phyloP scores from a whole-genome alignment of 2,329 filamentous ascomycete species.

The Canariomyces notabilis region DNA sequence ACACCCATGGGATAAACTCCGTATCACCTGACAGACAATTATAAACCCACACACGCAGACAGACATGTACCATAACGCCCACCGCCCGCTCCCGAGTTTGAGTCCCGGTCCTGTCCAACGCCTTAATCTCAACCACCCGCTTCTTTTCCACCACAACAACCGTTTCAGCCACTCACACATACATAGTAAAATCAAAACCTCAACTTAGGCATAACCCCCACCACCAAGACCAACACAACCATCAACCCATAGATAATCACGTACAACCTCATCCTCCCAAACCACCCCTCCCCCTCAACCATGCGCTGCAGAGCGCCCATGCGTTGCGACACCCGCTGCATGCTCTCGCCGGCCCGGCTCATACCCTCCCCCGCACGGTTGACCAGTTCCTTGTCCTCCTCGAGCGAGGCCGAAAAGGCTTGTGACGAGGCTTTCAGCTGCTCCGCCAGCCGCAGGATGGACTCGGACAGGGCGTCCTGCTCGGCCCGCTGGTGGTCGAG shows the following conservation, averaged over 20 bases:
- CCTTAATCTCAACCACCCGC: not conserved
- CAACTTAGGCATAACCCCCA: slow-evolving; percentile 83
- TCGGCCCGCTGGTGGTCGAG: slow-evolving; percentile 73
- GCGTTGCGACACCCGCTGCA: slow-evolving; percentile 68
- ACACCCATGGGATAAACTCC: too few relatives aligned
- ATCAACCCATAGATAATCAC: slow-evolving; percentile 77
- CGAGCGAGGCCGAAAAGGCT: slow-evolving; percentile 66
- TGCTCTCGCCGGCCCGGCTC: slow-evolving; percentile 67
- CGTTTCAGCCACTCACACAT: not conserved
- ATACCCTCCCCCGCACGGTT: slow-evolving; percentile 67
- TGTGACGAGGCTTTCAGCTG: slow-evolving; percentile 71
- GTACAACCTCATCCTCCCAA: slow-evolving; percentile 78
- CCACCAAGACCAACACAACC: slow-evolving; percentile 70
- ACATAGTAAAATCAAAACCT: slow-evolving; percentile 56
- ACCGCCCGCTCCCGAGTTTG: not conserved
- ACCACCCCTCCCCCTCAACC: slow-evolving; percentile 86
- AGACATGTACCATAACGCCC: not conserved
- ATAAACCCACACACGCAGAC: not conserved
- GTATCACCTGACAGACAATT: not conserved
- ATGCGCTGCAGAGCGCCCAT: slow-evolving; percentile 75
- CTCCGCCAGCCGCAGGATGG: slow-evolving; percentile 73
- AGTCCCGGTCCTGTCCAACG: not conserved
- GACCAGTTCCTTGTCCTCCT: slow-evolving; percentile 66
- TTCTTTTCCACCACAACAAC: not conserved
- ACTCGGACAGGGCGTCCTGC: slow-evolving; percentile 76